Conservation (phyloP, 1,139 yeast species). For the Suhomyces guaymorum region DNA sequence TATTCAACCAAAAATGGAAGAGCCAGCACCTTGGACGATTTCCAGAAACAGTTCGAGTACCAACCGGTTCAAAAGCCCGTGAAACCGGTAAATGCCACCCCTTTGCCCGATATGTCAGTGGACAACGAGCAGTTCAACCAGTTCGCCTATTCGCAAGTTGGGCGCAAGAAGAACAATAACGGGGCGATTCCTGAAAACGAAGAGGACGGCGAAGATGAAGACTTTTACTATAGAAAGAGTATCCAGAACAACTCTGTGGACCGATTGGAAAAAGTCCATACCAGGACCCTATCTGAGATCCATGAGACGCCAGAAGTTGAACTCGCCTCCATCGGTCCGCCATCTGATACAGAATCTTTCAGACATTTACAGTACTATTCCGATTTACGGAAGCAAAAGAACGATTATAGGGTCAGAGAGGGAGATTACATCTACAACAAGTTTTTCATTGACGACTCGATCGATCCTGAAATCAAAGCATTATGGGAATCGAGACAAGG, state of each 20-base stretch:
- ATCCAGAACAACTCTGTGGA: slow-evolving; percentile 10
- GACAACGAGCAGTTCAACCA: slow-evolving; percentile 6
- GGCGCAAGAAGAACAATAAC: background rate
- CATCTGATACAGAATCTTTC: slow-evolving; percentile 14
- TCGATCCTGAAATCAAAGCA: slow-evolving; percentile 53
- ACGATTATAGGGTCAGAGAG: slow-evolving; percentile 51
- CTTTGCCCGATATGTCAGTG: slow-evolving; percentile 1
- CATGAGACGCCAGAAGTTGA: slow-evolving; percentile 13
- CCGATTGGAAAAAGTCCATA: too few species aligned
- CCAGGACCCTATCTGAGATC: background rate
- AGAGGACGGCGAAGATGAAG: slow-evolving; percentile 15
- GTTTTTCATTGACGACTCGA: slow-evolving; percentile 38
- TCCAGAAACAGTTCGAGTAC: slow-evolving; percentile 35
- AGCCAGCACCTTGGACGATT: slow-evolving; percentile 24
- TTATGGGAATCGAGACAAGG: slow-evolving; percentile 50
- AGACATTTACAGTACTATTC: slow-evolving; percentile 15
- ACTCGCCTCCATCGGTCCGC: background rate
- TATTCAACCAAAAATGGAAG: slow-evolving; percentile 9
- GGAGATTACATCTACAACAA: slow-evolving; percentile 48
- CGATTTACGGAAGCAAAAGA: slow-evolving; percentile 18
- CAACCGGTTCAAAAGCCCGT: slow-evolving; percentile 24
- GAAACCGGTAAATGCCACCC: slow-evolving; percentile 1
- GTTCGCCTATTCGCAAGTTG: slow-evolving; percentile 4
- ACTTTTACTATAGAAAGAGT: slow-evolving; percentile 15
- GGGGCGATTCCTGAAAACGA: slow-evolving; percentile 1